Base-by-base conservation (phyloP, 1,284 basidiomycete genomes). In the Ganoderma multipileum region DNA sequence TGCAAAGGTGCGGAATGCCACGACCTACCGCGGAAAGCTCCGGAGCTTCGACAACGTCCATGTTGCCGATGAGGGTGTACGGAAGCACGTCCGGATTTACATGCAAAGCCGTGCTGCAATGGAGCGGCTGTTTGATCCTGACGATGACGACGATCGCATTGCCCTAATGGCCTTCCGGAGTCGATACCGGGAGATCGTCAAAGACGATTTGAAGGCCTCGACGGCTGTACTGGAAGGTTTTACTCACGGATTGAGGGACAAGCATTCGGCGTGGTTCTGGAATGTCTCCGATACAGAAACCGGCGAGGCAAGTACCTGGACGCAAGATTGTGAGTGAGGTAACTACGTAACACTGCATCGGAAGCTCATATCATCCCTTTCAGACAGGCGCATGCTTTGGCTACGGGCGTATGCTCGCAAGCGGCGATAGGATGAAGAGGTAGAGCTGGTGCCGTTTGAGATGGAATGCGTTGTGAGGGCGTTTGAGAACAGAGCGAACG, bases 201-300 rank as follows among this genome's bases (percentile, higher is more conserved):
- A 30, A 8, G 50, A 55, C 1, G 65, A 66, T 33, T 33, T 66
- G 9, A 47, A 26, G 23, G 52, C 33, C 1, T 18, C 23, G 0
- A 62, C 65, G 1, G 39, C 65, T 1, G 28, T 66, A 8, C 1
- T 58, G 20, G 65, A 66, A n/a, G 28, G 60, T 1, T 47, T 47
- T 16, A 62, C 52, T 1, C 65, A 18, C 2, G 60, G 65, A 2
- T 41, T 66, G 2, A 26, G 50, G 1, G 26, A 62, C 39, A 3
- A 23, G 23, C 50, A 41, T 11, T 9, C 33, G 3, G 58, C 65
- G 0, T 66, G 65, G 65, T 61, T 66, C 20, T 66, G 65, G 65
- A 44, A 6, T 9, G n/a, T 66, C 16, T 14, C 20, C 20, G 47
- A 50, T n/a, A 50, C 23, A 7, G 59, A 36, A 5, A 39, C 42